Percentiles rank a stretch among this genome's conserved stretches.
phyloP scores from a whole-genome alignment of 1,284 basidiomycete species.

The Heliocybe sulcata region DNA sequence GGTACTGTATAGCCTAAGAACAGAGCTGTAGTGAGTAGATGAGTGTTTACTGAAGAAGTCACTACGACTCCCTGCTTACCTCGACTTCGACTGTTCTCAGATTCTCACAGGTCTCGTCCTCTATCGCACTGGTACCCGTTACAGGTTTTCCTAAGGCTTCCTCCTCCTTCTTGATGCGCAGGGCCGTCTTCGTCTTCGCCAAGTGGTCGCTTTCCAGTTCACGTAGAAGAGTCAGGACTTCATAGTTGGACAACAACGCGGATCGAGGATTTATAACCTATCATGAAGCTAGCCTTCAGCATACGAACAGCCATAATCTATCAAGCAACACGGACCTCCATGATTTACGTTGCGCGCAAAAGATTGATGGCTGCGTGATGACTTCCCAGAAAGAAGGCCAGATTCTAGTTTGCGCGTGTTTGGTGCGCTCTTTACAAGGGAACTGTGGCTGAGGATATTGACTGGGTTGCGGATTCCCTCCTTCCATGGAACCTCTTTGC shows the following conservation, averaged over 20 bases:
- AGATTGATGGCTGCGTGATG: no score
- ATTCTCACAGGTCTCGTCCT: conserved; percentile 65
- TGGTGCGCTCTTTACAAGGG: no score
- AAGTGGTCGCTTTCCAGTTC: conserved; percentile 73
- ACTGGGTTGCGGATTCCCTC: no score
- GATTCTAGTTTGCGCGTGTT: no score
- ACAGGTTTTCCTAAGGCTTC: conserved; percentile 31
- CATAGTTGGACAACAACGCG: conserved; percentile 80
- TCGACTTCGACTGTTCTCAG: conserved; percentile 85
- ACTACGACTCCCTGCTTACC: conserved; percentile 34
- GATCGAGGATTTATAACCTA: conserved; percentile 75
- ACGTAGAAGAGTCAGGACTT: conserved; percentile 76
- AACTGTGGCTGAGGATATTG: no score
- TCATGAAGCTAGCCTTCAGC: not conserved
- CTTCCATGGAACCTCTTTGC: no score
- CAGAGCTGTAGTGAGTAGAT: conserved; percentile 4
- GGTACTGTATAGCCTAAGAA: conserved; percentile 72
- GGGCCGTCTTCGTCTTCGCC: conserved; percentile 50
- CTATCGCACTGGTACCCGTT: conserved; percentile 15
- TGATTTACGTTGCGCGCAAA: not conserved
- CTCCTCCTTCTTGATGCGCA: conserved; percentile 68
- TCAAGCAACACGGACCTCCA: not conserved
- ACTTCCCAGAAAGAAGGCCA: conserved; percentile 2
- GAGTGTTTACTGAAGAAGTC: not conserved
- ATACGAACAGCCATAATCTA: no score